Percentiles rank a stretch among this genome's conserved stretches.
These are phyloP conservation scores for Lasiodiplodia gonubiensis DNA, from an alignment of 2,329 filamentous ascomycete genomes.

Conservation along the genomic window DNA sequence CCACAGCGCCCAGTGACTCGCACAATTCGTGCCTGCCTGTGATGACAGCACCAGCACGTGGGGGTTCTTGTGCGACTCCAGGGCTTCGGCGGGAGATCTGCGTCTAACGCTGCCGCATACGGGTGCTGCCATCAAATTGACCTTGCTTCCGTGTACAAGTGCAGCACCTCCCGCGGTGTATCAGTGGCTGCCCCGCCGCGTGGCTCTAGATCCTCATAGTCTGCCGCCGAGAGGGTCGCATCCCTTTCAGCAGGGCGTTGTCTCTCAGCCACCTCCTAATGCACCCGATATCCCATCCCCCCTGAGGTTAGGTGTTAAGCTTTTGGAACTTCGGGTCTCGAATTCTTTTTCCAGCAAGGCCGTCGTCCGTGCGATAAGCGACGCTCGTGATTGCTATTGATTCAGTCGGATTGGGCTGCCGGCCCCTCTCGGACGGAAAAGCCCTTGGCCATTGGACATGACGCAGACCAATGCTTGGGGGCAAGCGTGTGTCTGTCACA, in stretches of 20 bases:
- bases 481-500: background rate
- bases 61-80: conserved; percentile 24
- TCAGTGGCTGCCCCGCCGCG: background rate
- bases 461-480: background rate
- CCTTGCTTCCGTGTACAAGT: conserved; percentile 5
- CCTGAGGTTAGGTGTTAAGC: conserved; percentile 16
- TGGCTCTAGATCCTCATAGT: background rate
- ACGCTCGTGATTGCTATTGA: conserved; percentile 23
- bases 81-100: conserved; percentile 28
- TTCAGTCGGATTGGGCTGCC: background rate
- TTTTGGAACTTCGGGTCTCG: background rate
- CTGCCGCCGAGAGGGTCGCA: background rate
- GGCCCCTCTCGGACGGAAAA: background rate
- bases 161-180: background rate
- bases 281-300: conserved; percentile 18
- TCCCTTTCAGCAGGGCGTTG: conserved; percentile 6
- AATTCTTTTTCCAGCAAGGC: conserved; percentile 16
- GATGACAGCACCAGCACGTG: conserved; percentile 25
- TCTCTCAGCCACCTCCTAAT: conserved; percentile 26
- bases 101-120: conserved; percentile 28
- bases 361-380: conserved; percentile 7
- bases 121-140: conserved; percentile 18
- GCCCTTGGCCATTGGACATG: background rate
- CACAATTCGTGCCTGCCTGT: too few relatives aligned
- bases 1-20: conserved; percentile 9